Evolutionary conservation across 306 rosid species (phyloP), one percentile per base, ranked within the genome.

Genomic region (Trifolium repens): DNA sequence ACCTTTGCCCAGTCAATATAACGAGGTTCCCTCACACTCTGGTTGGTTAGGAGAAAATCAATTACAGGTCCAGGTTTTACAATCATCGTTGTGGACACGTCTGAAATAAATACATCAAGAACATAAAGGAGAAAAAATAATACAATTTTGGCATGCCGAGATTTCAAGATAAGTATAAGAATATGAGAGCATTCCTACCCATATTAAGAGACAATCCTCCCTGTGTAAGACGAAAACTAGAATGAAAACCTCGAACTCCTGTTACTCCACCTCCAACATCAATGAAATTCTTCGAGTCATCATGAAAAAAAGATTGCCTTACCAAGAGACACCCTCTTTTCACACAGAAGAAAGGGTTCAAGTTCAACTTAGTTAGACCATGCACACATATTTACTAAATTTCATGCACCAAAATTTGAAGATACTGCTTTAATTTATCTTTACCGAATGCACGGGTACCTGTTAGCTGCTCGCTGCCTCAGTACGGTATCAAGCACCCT

Each of bases 1-100:
- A 94, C 98, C 97, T 91, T 94, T 68, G 73, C 73, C 98, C 98
- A 94, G 79, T 90, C 96, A 71, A 94, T 84, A 76, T 76, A 13
- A 46, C 94, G 91, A 13, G 88, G 72, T 69, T 91, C 96, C 54
- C 52, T 84, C 78, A 90, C 93, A 82, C 83, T 85, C 89, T 90
- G 98, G 79, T 91, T 88, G 64, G 90, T 77, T 69, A 85, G 78
- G 67, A 94, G 89, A 84, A 94, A 94, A 61, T 87, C 93, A 75
- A 85, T 76, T 64, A 94, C 91, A 50, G 97, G 90, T 69, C 96
- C 98, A 66, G 98, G 93, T 16, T 79, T 87, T 79, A 94, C 22
- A 75, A 91, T 90, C 89, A 91, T 76, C 11, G 97, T 91, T 30
- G 96, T 91, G 34, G 98, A 87, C 73, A 94, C 91, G 76, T 94